Evolutionary conservation across 2,329 filamentous ascomycete genomes (phyloP), one percentile per base, ranked within the genome.

Genomic region (Harringtonia lauricola): DNA sequence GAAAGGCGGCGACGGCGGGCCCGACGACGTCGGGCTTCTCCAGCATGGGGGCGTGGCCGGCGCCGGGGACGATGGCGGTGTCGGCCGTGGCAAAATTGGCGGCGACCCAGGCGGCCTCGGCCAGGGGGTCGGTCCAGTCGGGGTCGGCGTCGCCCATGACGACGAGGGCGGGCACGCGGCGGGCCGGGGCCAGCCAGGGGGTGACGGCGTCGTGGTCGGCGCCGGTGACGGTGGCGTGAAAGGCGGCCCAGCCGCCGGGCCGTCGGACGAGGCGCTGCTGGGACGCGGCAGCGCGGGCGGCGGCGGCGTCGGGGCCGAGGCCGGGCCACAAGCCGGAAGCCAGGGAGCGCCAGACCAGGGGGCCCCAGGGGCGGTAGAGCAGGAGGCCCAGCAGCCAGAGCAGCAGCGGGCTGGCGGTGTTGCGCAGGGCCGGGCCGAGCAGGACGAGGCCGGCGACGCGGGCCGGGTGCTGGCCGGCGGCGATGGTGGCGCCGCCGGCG

Each of bases 101-200:
- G 10, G 48, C 48, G 15, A 52, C 46, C 51, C 51, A 53, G 18
- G 18, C 35, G n/a, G 51, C 51, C 45, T 53, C 51, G 30, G 37
- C 47, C 17, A 47, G 5, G 7, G 51, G 51, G 19, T 47, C 33
- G 24, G 22, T 36, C 49, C 49, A 53, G 47, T 53, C 51, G 7
- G 51, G 51, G 45, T 53, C 51, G 28, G 46, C 41, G 34, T 48
- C 49, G 38, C 51, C 51, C 13, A 53, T 38, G 13, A 53, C 51
- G 8, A 52, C 49, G 9, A 53, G 50, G 15, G 45, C 49, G 26
- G 48, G 47, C 34, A 41, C n/a, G 21, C 3, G 3, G 4, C 26
- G 31, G 24, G 42, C 41, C 33, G 39, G 35, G 24, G 36, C 8
- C 17, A 52, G 34, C 31, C 29, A 47, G 8, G 46, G 45, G 14